Evolutionary conservation across 352 stramenopile species (phyloP).

Genomic region (Globisporangium emineosum): DNA sequence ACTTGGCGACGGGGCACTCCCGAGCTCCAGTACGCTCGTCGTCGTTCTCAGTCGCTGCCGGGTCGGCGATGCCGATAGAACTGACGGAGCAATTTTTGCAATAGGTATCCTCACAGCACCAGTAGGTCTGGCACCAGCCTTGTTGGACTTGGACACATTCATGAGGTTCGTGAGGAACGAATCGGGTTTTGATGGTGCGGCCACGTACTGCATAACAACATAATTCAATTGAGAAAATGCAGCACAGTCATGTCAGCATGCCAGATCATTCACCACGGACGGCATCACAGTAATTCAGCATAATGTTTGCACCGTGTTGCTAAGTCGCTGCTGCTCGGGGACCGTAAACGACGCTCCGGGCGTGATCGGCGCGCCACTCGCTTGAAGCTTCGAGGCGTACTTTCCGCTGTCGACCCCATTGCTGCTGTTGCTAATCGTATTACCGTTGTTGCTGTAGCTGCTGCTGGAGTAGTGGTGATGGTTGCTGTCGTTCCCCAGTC

Average conservation of each 20-base stretch:
- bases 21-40: constrained; percentile 8
- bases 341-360: constrained; percentile 14
- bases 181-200: background rate
- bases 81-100: background rate
- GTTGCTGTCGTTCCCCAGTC: background rate
- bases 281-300: background rate
- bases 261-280: background rate
- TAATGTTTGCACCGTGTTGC: constrained; percentile 5
- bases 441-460: background rate
- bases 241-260: background rate
- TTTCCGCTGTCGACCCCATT: background rate
- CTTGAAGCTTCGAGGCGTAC: constrained; percentile 7
- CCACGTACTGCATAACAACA: constrained; percentile 6
- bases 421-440: background rate
- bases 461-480: background rate
- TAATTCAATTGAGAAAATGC: background rate
- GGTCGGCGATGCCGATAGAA: constrained; percentile 1
- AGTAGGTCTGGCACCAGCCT: background rate
- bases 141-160: background rate
- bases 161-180: constrained; percentile 5
- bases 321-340: constrained; percentile 9
- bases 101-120: background rate
- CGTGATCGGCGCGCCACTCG: constrained; percentile 15
- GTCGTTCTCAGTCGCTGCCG: constrained; percentile 5
- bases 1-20: constrained; percentile 10